Percentiles rank a stretch among this genome's conserved stretches.
phyloP scores from a whole-genome alignment of 1,139 yeast species.

The Entelexis sorbosivorans region DNA sequence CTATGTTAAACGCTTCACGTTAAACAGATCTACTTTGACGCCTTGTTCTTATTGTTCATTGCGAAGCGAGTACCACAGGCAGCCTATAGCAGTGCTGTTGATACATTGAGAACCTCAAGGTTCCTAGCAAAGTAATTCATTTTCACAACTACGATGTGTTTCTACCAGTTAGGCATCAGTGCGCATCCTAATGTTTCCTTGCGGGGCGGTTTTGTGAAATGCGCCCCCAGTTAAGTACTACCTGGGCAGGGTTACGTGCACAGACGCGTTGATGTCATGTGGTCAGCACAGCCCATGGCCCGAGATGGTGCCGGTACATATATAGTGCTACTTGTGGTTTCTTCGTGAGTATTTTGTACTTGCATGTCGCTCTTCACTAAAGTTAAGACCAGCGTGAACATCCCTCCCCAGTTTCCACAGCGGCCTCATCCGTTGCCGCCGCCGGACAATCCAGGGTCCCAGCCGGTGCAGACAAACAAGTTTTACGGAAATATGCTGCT shows the following conservation, averaged over 20 bases:
- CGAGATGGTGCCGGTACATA: not conserved
- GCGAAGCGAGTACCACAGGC: too few species aligned
- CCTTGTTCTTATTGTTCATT: too few species aligned
- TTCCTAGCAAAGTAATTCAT: too few species aligned
- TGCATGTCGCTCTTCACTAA: constrained; percentile 20
- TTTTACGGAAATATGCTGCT: constrained; percentile 59
- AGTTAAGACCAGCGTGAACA: constrained; percentile 24
- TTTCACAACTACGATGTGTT: too few species aligned
- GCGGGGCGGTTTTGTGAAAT: not conserved
- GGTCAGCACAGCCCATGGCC: not conserved
- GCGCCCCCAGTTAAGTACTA: not conserved
- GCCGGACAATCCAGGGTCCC: constrained; percentile 26
- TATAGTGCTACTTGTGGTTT: not conserved
- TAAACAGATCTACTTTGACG: too few species aligned
- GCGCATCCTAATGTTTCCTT: too few species aligned
- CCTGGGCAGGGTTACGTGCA: not conserved
- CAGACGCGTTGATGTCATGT: constrained; percentile 2
- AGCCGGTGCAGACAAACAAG: constrained; percentile 50
- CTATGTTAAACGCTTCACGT: too few species aligned
- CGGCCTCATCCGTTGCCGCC: constrained; percentile 41
- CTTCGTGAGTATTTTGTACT: not conserved
- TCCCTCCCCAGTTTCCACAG: constrained; percentile 45
- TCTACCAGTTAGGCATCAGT: too few species aligned
- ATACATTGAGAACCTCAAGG: too few species aligned
- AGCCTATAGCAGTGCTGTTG: too few species aligned